Evolutionary conservation across 768 basidiomycete species (phyloP), one percentile per base, ranked within the genome.

Genomic region (Paxillus involutus): DNA sequence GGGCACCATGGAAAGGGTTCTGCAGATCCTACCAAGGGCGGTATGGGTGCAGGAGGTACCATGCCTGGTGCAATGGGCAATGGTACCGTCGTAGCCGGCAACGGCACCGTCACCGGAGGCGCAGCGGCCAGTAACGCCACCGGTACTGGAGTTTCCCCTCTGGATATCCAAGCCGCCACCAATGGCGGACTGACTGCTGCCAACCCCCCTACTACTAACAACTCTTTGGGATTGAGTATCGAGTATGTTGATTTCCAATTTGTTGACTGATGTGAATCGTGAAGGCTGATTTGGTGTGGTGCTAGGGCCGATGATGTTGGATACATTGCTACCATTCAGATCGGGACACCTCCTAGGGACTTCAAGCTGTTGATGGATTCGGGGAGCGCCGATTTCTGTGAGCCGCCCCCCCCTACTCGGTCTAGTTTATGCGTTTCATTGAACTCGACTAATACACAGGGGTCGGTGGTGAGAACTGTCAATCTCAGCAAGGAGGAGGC

Each of bases 181-280:
- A 60, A 66, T 30, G 67, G 71, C 32, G 64, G 69, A 24, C 71
- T 89, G 30, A 79, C 83, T 6, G 16, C 47, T 4, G 77, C 80
- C 14, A 72, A 70, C 46, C 42, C 61, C 12, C 77, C 81, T 24
- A 71, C 78, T 17, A 65, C 74, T 14, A 66, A 62, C 57, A 74
- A 86, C 63, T 81, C 88, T 37, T 73, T 91, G 39, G 87, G 85
- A 7, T 75, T 91, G 49, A 77, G 82, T 62, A 89, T 91, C 51
- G 83, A 89, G 81, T 89, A 57, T 40, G 84, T 71, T 16, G 39
- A 0, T 9, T 1, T 7, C 37, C 7, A 14, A 4, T 50, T 6
- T 12, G 24, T 47, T 8, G n/a, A 2, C 11, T 16, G 13, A 26
- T n/a, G 37, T 39, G 35, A 21, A 36, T 19, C 17, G 35, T 16